Evolutionary conservation across 495 filamentous ascomycete species (phyloP).

Genomic region (Cercophora sp.): DNA sequence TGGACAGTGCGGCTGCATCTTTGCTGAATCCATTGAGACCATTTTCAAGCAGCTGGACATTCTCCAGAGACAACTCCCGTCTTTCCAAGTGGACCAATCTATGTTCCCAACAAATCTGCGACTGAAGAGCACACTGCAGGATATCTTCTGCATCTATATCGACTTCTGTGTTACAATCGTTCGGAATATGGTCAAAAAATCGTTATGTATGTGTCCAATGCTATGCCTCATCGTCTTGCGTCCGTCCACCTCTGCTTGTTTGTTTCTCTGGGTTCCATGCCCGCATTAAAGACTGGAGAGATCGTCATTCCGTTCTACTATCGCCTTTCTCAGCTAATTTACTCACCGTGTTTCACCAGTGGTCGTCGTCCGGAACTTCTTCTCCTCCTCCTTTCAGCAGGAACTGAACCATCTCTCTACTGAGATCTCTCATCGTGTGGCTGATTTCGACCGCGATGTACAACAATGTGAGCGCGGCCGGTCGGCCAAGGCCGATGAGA

Average conservation of each 20-base stretch:
- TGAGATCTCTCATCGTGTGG: background rate
- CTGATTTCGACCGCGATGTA: background rate
- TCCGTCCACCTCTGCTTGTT: background rate
- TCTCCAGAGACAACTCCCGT: background rate
- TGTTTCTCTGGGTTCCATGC: background rate
- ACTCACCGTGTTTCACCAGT: background rate
- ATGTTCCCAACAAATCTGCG: background rate
- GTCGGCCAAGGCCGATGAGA: background rate
- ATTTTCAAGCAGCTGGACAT: background rate
- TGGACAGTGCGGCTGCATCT: background rate
- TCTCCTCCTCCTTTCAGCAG: background rate
- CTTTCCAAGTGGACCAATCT: background rate
- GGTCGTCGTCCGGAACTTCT: background rate
- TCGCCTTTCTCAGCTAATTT: background rate
- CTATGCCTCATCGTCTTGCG: background rate
- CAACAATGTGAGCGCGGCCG: background rate
- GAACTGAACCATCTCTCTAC: background rate
- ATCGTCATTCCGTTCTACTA: background rate
- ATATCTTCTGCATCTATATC: background rate
- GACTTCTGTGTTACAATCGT: background rate
- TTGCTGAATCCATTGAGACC: background rate
- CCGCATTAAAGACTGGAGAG: background rate
- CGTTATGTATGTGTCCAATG: background rate
- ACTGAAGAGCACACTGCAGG: background rate
- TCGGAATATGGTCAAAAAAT: background rate